Percentiles rank a stretch among this genome's conserved stretches.
phyloP scores from a whole-genome alignment of 768 basidiomycete genomes.

The Leccinum disarticulatum region DNA sequence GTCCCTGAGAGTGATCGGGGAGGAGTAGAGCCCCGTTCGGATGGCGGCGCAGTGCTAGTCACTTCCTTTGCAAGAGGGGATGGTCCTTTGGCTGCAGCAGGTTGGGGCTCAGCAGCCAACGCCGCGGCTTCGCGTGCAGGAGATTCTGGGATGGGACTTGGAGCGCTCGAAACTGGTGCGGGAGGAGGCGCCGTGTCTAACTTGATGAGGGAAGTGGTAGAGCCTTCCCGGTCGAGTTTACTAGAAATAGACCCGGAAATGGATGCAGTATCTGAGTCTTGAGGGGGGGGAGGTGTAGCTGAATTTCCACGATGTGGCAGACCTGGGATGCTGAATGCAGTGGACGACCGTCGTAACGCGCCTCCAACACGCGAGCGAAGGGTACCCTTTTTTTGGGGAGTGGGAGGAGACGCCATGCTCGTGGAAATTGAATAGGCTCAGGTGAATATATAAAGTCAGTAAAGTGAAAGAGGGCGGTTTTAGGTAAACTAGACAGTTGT shows the following conservation, averaged over 20 bases:
- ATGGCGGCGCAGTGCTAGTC: constrained; percentile 14
- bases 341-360: constrained; percentile 61
- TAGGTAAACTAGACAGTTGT: constrained; percentile 11
- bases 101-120: constrained; percentile 30
- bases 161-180: constrained; percentile 30
- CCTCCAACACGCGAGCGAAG: constrained; percentile 62
- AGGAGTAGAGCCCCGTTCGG: constrained; percentile 18
- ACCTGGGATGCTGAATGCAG: constrained; percentile 44
- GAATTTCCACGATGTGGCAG: constrained; percentile 33
- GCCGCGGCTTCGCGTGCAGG: constrained; percentile 58
- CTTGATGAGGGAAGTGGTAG: constrained; percentile 31
- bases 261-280: constrained; percentile 29
- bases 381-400: constrained; percentile 38
- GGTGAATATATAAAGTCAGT: constrained; percentile 12
- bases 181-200: constrained; percentile 36
- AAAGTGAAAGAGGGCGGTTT: constrained; percentile 4
- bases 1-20: constrained; percentile 24
- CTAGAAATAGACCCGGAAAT: constrained; percentile 28
- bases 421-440: constrained; percentile 16
- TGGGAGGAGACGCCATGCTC: constrained; percentile 28
- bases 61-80: constrained; percentile 44
- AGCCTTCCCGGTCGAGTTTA: constrained; percentile 30
- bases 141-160: constrained; percentile 71
- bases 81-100: constrained; percentile 31
- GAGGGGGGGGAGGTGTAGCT: constrained; percentile 25